These are phyloP conservation scores for Dissophora ornata DNA, from an alignment of 192 early-diverging fungal species.

Conservation along the genomic window DNA sequence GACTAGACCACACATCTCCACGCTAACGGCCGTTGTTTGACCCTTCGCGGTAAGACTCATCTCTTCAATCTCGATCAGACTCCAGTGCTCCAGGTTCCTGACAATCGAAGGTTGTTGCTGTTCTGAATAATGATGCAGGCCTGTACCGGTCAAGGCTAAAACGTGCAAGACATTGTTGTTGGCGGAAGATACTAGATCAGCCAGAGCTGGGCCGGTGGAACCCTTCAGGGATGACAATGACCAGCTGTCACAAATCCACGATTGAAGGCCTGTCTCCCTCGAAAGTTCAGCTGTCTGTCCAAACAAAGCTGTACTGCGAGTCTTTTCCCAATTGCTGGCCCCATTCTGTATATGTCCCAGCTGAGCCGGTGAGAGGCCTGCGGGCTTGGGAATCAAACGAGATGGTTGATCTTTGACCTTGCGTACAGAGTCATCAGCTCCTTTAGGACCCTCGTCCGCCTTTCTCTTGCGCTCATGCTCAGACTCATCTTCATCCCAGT, in stretches of 20 bases:
- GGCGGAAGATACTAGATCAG: neutral
- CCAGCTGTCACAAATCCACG: constrained; percentile 39
- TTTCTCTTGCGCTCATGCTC: constrained; percentile 32
- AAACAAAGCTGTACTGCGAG: constrained; percentile 17
- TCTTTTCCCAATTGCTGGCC: constrained; percentile 21
- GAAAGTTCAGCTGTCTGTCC: constrained; percentile 10
- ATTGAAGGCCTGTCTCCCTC: constrained; percentile 7
- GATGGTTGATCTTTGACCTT: constrained; percentile 13
- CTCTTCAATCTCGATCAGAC: constrained; percentile 36
- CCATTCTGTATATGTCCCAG: constrained; percentile 22
- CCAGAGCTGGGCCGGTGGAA: neutral
- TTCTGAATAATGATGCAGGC: constrained; percentile 43
- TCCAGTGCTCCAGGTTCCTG: constrained; percentile 45
- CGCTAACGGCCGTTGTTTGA: neutral
- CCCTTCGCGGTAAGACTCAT: neutral
- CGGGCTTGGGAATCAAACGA: neutral
- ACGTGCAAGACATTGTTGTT: constrained; percentile 17
- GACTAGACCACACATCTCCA: constrained; percentile 44
- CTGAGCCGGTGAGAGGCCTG: constrained; percentile 6
- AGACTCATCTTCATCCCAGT: constrained; percentile 22
- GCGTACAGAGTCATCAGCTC: neutral
- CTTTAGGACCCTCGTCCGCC: constrained; percentile 2
- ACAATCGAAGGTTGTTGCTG: neutral
- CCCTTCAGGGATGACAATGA: constrained; percentile 18
- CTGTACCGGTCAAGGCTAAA: constrained; percentile 35